Base-by-base conservation (phyloP, 345 rosid species). In the Eucalyptus sideroxylon region DNA sequence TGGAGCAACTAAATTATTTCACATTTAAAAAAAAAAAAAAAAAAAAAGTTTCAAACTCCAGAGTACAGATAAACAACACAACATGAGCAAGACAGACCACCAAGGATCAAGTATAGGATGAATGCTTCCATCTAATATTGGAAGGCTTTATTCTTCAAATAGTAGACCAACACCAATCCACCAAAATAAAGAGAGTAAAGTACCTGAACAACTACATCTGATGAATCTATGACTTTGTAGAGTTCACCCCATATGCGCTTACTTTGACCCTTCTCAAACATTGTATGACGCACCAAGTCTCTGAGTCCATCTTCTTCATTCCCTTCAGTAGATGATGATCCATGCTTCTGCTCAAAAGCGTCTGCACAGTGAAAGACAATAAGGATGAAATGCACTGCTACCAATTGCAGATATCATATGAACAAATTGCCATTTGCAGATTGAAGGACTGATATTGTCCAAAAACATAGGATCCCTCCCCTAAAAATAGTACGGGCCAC, bases 171-270 rank as follows among this genome's bases (percentile, higher is more conserved):
- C 24, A 77, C 47, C 85, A 77, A 77, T 77, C 47, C 47, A 77
- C 27, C 2, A 6, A 40, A 67, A 19, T 55, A 50, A 62, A 50
- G 50, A 86, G 17, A 82, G 16, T 44, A 72, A 89, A 93, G 89
- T 59, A 98, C 99, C 98, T 97, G 98, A 53, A 97, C 96, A 91
- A 98, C 94, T 50, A 98, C 99, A 92, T 97, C 99, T 55, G 99
- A 97, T 11, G 99, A 98, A 91, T 98, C 99, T 10, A 96, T 94
- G 67, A 98, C 99, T 95, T 98, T 96, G 95, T 98, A 98, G 86
- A 98, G 98, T 92, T 98, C 99, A 82, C 99, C 98, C 99, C 99
- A 97, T 92, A 98, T 96, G 87, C 99, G 98, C 92, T 98, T 98
- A 69, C 99, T 98, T 93, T 98, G 99, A 88, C 99, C 99, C 93